A percentile compares a stretch with the other conserved stretches of the same genome.
These are phyloP conservation scores for Blastobotrys parvus DNA, from an alignment of 805 yeast species.

Conservation along the genomic window DNA sequence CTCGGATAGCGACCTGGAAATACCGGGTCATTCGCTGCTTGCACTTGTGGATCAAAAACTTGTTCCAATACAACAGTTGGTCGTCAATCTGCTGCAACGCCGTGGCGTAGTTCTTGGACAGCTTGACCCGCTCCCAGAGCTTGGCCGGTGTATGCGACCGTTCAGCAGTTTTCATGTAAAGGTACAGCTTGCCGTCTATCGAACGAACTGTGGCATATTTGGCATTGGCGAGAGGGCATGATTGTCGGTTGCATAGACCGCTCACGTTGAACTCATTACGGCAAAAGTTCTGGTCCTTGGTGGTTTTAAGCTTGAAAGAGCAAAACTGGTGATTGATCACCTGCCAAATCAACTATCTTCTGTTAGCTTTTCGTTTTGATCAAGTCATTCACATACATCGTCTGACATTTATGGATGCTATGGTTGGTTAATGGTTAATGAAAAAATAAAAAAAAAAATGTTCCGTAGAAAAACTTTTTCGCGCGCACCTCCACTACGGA, in stretches of 20 bases:
- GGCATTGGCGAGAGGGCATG: constrained; percentile 88
- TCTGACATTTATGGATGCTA: constrained; percentile 15
- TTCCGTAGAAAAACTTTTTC: not conserved
- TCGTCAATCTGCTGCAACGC: constrained; percentile 87
- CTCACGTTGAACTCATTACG: constrained; percentile 93
- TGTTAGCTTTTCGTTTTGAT: not conserved
- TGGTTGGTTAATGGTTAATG: not conserved
- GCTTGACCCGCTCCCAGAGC: constrained; percentile 89
- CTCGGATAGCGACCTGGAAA: constrained; percentile 92
- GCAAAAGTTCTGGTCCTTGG: constrained; percentile 86
- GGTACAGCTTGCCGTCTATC: constrained; percentile 28
- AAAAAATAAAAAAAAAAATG: constrained; percentile 10
- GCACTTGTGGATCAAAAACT: constrained; percentile 83
- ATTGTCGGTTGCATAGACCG: constrained; percentile 86
- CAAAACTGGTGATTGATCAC: constrained; percentile 93
- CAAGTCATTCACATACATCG: constrained; percentile 11
- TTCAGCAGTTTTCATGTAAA: constrained; percentile 94
- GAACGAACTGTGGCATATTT: constrained; percentile 31
- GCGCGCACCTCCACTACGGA: not conserved
- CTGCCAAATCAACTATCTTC: constrained; percentile 90
- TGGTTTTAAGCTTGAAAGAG: constrained; percentile 85
- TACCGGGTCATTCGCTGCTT: constrained; percentile 91
- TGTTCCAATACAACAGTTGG: constrained; percentile 87
- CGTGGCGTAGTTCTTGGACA: constrained; percentile 79
- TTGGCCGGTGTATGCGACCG: constrained; percentile 93